A percentile compares a stretch with the other conserved stretches of the same genome.
Evolutionary conservation across 768 basidiomycete genomes (phyloP).

Genomic region (Serendipita sp.): DNA sequence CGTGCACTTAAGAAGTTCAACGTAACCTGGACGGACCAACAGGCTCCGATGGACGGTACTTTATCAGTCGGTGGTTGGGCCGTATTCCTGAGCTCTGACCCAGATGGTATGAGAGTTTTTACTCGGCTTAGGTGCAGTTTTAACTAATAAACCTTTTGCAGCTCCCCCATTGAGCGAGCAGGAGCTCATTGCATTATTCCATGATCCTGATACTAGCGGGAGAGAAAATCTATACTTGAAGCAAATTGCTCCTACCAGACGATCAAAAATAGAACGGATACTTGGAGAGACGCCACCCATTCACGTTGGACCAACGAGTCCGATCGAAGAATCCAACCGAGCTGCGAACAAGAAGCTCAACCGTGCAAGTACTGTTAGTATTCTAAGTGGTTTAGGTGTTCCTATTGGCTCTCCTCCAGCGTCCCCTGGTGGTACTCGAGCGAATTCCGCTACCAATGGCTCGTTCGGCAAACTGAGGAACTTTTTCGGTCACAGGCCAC

Average conservation of each 20-base stretch:
- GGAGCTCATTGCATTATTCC: slow-evolving; percentile 69
- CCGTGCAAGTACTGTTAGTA: slow-evolving; percentile 85
- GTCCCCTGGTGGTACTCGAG: slow-evolving; percentile 17
- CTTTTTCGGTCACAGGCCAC: slow-evolving; percentile 96
- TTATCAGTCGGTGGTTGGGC: slow-evolving; percentile 82
- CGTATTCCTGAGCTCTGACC: slow-evolving; percentile 51
- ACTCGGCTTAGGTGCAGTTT: neutral
- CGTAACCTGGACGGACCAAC: slow-evolving; percentile 22
- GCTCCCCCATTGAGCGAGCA: slow-evolving; percentile 66
- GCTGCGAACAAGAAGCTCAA: slow-evolving; percentile 41
- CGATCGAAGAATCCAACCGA: slow-evolving; percentile 15
- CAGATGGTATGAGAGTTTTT: slow-evolving; percentile 23
- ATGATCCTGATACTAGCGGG: slow-evolving; percentile 58
- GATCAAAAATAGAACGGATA: slow-evolving; percentile 29
- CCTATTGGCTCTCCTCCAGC: slow-evolving; percentile 43
- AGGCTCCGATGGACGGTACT: slow-evolving; percentile 50
- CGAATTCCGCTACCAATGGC: slow-evolving; percentile 3
- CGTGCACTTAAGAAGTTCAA: slow-evolving; percentile 82
- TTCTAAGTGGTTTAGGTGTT: slow-evolving; percentile 86
- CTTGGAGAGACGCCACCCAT: slow-evolving; percentile 31
- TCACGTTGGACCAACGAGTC: slow-evolving; percentile 18
- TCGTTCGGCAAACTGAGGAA: slow-evolving; percentile 50
- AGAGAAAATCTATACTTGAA: slow-evolving; percentile 67
- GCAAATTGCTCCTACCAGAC: slow-evolving; percentile 27
- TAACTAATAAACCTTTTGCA: slow-evolving; percentile 16